A percentile compares a stretch with the other conserved stretches of the same genome.
Conservation (phyloP, 768 basidiomycete genomes). For the Boletus eberwhitei region DNA sequence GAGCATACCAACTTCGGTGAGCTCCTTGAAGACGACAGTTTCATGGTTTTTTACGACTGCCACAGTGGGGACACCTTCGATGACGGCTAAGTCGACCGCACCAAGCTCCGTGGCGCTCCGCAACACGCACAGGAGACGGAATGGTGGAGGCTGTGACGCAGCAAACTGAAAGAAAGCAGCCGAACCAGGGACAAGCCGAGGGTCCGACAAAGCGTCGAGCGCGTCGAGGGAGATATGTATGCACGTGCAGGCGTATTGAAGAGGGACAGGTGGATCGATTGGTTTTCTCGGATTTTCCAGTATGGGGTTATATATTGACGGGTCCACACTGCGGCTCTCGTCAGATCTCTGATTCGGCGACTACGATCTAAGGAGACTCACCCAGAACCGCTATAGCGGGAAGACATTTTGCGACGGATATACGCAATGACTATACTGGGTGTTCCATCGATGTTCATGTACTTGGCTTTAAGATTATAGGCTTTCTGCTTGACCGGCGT, state of each 20-base stretch:
- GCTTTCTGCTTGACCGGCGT: conserved; percentile 49
- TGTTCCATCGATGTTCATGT: conserved; percentile 43
- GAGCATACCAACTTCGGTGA: conserved; percentile 32
- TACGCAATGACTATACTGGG: conserved; percentile 58
- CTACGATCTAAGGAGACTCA: conserved; percentile 2
- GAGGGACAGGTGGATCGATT: conserved; percentile 42
- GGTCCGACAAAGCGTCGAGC: conserved; percentile 45
- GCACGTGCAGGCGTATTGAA: conserved; percentile 46
- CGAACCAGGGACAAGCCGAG: conserved; percentile 37
- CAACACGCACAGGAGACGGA: conserved; percentile 38
- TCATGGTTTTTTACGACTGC: conserved; percentile 42
- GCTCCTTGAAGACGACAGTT: conserved; percentile 42
- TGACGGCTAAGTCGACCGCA: conserved; percentile 39
- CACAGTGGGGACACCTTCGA: conserved; percentile 41
- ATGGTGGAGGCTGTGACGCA: conserved; percentile 36
- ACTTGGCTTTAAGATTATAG: conserved; percentile 58
- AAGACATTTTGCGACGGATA: conserved; percentile 36
- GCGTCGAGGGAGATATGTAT: conserved; percentile 39
- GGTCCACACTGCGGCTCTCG: conserved; percentile 24
- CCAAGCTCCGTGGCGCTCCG: conserved; percentile 38
- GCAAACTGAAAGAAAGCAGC: conserved; percentile 37
- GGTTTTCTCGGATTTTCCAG: conserved; percentile 32
- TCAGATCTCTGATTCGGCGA: neutral
- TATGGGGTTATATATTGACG: conserved; percentile 31
- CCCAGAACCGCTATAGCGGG: conserved; percentile 17